Base-by-base conservation (phyloP, 2,329 filamentous ascomycete genomes). In the Pezicula carpinea region DNA sequence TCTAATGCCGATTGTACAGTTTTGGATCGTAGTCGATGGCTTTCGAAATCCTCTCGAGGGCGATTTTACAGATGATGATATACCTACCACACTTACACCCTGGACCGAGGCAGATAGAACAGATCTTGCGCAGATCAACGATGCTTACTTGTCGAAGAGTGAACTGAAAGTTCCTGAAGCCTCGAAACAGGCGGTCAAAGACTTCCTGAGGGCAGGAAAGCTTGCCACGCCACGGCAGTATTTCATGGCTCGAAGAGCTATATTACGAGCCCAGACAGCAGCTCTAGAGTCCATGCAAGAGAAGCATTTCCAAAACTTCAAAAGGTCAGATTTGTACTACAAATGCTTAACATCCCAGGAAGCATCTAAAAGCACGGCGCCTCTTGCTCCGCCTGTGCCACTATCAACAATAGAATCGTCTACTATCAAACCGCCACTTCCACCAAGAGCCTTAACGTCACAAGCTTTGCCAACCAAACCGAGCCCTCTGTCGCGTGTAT, bases 1-100 rank as follows among this genome's bases (percentile, higher is more conserved):
- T 14, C 74, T 92, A 21, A 92, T 97, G 85, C 79, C 87, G 13
- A 71, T 96, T 39, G 91, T 99, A 5, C 93, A 99, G 61, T 99
- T 97, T 66, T 99, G 92, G 90, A 83, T 99, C 34, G 93, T 97
- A 3, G 93, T 97, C 5, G 93, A 99, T 68, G 92, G 93, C 0
- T 89, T 97, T 58, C 86, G 95, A 35, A 96, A 95, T 58, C 95
- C 93, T 0, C 71, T 99, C 3, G 93, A 99, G 66, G 88, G 92
- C 54, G 85, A 88, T 59, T 84, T 85, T 31, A 83, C 84, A 17
- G 87, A 93, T 15, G 61, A 66, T 40, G 69, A 84, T 42, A 65
- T 80, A 1, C 79, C 85, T 2, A 70, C 81, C 2, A 76, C 74
- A 22, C 67, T 86, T 15, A 73, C 78, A 3, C 78, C 82, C 43